Conservation (phyloP, 495 filamentous ascomycete species). For the Tuber microsphaerosporum region DNA sequence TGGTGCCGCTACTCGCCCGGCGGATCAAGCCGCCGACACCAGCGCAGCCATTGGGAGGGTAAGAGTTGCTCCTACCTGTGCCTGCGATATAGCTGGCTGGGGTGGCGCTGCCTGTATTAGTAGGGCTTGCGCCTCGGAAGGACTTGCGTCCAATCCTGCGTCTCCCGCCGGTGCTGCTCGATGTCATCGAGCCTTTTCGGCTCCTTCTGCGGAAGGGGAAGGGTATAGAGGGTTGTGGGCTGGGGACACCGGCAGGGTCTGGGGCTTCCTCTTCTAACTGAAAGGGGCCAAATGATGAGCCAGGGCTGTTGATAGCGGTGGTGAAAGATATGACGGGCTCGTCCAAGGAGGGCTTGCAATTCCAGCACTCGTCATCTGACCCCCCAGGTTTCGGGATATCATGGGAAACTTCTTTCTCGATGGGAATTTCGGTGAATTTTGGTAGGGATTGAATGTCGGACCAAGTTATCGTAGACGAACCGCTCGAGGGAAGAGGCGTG, state of each 20-base stretch:
- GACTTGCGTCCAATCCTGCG: not conserved
- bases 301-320: not conserved
- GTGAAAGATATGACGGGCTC: not conserved
- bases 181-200: not conserved
- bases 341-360: not conserved
- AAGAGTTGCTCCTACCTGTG: slow-evolving; percentile 12
- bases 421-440: not conserved
- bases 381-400: not conserved
- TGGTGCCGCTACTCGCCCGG: not conserved
- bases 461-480: slow-evolving; percentile 15
- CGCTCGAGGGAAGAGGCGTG: slow-evolving; percentile 11
- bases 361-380: not conserved
- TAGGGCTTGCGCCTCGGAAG: not conserved
- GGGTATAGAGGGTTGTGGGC: not conserved
- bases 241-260: not conserved
- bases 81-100: not conserved
- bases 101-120: not conserved
- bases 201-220: not conserved
- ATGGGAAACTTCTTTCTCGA: not conserved
- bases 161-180: not conserved
- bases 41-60: not conserved
- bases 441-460: slow-evolving; percentile 22
- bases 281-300: slow-evolving; percentile 22
- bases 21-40: slow-evolving; percentile 3
- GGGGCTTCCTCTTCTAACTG: slow-evolving; percentile 17